These are phyloP conservation scores for Hibiscus trionum DNA, from an alignment of 345 rosid species.

Conservation along the genomic window DNA sequence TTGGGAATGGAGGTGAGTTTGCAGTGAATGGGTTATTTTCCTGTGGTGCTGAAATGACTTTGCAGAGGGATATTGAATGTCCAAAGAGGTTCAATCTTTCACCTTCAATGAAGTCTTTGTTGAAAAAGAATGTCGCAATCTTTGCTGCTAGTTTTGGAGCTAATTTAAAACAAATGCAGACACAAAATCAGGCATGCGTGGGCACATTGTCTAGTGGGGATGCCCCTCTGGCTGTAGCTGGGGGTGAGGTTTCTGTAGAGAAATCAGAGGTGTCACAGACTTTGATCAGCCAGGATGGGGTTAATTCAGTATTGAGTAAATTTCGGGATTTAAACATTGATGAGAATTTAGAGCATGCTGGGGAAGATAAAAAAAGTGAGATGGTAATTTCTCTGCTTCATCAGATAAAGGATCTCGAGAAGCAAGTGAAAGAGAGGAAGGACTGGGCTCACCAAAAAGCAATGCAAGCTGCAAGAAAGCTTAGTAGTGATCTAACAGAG, in stretches of 20 bases:
- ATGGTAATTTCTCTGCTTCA: conserved; percentile 48
- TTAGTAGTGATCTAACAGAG: conserved; percentile 71
- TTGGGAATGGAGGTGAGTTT: conserved; percentile 57
- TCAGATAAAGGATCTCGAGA: conserved; percentile 70
- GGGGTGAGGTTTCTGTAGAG: conserved; percentile 25
- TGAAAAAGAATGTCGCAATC: conserved; percentile 80
- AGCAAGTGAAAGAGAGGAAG: conserved; percentile 73
- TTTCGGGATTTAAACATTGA: conserved; percentile 74
- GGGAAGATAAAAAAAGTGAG: conserved; percentile 71
- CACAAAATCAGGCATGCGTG: conserved; percentile 32
- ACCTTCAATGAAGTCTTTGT: conserved; percentile 68
- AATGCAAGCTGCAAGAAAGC: conserved; percentile 91
- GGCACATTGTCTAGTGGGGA: conserved; percentile 28
- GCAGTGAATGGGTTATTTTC: conserved; percentile 45
- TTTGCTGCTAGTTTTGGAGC: conserved; percentile 87
- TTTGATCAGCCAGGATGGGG: conserved; percentile 41
- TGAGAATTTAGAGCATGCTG: conserved; percentile 48
- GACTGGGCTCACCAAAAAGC: conserved; percentile 99
- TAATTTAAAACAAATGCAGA: conserved; percentile 48
- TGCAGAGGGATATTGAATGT: conserved; percentile 66
- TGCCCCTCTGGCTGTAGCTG: conserved; percentile 21
- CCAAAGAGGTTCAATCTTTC: conserved; percentile 88
- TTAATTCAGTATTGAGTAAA: conserved; percentile 53
- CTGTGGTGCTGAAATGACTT: conserved; percentile 31
- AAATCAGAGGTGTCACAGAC: conserved; percentile 39